phyloP scores from a whole-genome alignment of 2,329 filamentous ascomycete genomes.

The Pseudogymnoascus sp. region DNA sequence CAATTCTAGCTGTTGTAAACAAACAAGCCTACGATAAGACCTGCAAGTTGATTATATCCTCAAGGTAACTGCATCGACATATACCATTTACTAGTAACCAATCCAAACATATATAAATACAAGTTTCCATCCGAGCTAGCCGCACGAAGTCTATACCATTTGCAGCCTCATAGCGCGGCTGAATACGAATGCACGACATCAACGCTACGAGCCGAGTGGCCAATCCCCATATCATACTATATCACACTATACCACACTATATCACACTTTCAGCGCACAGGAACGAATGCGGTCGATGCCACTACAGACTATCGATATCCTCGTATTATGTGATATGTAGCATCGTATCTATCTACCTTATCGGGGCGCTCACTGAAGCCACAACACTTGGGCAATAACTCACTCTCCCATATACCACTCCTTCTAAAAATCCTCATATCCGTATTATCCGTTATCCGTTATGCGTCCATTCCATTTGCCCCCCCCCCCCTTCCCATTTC shows the following conservation, averaged over 20 bases:
- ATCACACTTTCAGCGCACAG: not conserved
- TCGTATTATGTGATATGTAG: not conserved
- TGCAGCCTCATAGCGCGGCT: not conserved
- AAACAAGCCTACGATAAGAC: not conserved
- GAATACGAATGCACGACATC: constrained; percentile 1
- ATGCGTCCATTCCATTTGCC: not conserved
- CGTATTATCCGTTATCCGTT: not conserved
- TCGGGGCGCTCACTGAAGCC: not conserved
- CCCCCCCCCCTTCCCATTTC: not conserved
- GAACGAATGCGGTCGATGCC: not conserved
- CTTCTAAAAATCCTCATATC: not conserved
- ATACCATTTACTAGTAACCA: not conserved
- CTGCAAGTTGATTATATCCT: not conserved
- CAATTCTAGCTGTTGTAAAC: not conserved
- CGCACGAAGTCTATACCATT: not conserved
- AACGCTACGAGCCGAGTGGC: not conserved
- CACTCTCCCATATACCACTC: not conserved
- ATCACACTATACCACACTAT: too few relatives aligned
- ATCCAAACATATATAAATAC: not conserved
- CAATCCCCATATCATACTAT: not conserved
- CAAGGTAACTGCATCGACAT: not conserved
- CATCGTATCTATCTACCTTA: not conserved
- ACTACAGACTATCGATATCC: not conserved
- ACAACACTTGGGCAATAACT: not conserved
- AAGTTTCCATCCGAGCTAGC: not conserved